These are phyloP conservation scores for Xylariomycetidae sp. DNA, from an alignment of 2,329 filamentous ascomycete genomes.

Conservation along the genomic window DNA sequence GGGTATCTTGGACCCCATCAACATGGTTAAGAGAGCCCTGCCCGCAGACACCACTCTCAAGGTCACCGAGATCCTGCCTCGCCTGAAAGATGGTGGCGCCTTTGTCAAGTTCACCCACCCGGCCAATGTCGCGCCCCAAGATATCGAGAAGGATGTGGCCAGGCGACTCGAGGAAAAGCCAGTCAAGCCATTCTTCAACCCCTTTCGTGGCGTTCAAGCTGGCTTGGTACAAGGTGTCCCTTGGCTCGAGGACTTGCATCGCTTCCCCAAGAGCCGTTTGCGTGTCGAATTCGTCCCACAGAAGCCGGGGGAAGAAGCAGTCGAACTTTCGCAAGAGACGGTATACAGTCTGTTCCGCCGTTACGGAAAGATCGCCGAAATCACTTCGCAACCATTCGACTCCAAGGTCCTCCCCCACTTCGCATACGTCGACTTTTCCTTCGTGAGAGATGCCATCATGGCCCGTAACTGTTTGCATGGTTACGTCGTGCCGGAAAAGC, in stretches of 20 bases:
- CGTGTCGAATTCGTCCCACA: constrained; percentile 80
- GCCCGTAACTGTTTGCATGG: constrained; percentile 92
- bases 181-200: constrained; percentile 86
- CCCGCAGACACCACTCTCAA: constrained; percentile 54
- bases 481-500: constrained; percentile 60
- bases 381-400: constrained; percentile 73
- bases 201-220: constrained; percentile 64
- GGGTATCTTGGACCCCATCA: constrained; percentile 46
- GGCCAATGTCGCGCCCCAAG: constrained; percentile 35
- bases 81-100: constrained; percentile 85
- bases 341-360: constrained; percentile 81
- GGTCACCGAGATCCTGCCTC: constrained; percentile 74
- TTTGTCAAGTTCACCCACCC: constrained; percentile 59
- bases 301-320: constrained; percentile 61
- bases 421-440: constrained; percentile 71
- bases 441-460: constrained; percentile 72
- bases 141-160: constrained; percentile 56
- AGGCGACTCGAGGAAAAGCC: constrained; percentile 61
- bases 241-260: constrained; percentile 89
- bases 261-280: constrained; percentile 69
- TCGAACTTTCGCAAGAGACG: constrained; percentile 79
- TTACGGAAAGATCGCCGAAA: constrained; percentile 88
- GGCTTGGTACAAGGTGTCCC: constrained; percentile 76
- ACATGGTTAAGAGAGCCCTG: constrained; percentile 54
- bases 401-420: constrained; percentile 79